Percentiles rank a stretch among this genome's conserved stretches.
Evolutionary conservation across 2,329 filamentous ascomycete species (phyloP).

Genomic region (Penicillium expansum): DNA sequence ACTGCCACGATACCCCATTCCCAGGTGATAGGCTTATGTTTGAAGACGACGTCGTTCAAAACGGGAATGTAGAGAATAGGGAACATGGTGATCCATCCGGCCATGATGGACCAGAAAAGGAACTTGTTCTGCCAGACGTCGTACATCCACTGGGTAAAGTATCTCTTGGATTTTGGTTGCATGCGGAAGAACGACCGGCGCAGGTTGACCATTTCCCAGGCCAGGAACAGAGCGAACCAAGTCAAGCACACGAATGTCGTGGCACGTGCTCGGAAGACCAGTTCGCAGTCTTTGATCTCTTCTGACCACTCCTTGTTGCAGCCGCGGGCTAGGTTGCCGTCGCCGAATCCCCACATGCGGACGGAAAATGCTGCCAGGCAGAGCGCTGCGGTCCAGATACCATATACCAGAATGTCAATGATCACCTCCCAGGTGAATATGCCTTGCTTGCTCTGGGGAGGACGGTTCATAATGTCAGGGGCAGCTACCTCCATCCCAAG

Average conservation of each 20-base stretch:
- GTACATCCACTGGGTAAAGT: slow-evolving; percentile 62
- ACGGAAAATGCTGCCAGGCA: slow-evolving; percentile 61
- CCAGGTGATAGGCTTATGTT: too few species aligned
- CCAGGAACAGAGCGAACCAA: slow-evolving; percentile 71
- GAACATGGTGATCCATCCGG: slow-evolving; percentile 56
- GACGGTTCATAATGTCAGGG: slow-evolving; percentile 71
- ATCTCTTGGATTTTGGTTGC: slow-evolving; percentile 57
- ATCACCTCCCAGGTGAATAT: slow-evolving; percentile 75
- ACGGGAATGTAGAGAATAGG: slow-evolving; percentile 64
- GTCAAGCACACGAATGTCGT: slow-evolving; percentile 71
- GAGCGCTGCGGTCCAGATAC: slow-evolving; percentile 68
- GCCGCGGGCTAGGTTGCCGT: slow-evolving; percentile 53
- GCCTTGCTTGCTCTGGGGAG: slow-evolving; percentile 66
- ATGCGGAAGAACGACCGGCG: slow-evolving; percentile 70
- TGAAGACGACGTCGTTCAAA: slow-evolving; percentile 61
- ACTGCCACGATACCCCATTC: too few species aligned
- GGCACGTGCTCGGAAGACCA: slow-evolving; percentile 65
- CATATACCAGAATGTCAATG: slow-evolving; percentile 73
- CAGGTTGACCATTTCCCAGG: slow-evolving; percentile 72
- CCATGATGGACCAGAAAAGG: slow-evolving; percentile 62
- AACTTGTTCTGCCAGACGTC: slow-evolving; percentile 70
- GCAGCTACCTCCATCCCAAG: slow-evolving; percentile 73
- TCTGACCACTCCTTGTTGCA: slow-evolving; percentile 55
- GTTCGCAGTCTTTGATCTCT: slow-evolving; percentile 53
- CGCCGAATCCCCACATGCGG: slow-evolving; percentile 59